Conservation (phyloP, 768 basidiomycete genomes). For the Gloeostereum incarnatum region DNA sequence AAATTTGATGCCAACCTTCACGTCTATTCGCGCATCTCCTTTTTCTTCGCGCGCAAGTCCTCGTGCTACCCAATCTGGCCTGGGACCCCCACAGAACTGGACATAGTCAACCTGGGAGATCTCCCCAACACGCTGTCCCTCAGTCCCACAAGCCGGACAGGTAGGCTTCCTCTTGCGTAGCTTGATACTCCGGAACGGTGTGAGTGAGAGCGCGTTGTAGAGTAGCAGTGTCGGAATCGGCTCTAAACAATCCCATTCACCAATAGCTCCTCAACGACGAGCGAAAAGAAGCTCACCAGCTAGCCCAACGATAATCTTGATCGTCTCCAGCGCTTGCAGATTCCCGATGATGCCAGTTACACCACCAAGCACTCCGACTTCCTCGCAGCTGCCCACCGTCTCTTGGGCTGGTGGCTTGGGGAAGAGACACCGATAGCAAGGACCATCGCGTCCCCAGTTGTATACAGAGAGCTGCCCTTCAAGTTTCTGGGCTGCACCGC, state of each 20-base stretch:
- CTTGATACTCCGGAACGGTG: constrained; percentile 78
- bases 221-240: constrained; percentile 56
- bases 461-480: constrained; percentile 78
- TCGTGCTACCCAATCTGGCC: constrained; percentile 53
- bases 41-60: constrained; percentile 39
- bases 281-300: constrained; percentile 35
- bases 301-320: constrained; percentile 66
- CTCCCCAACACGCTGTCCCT: constrained; percentile 28
- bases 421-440: constrained; percentile 93
- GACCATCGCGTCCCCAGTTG: constrained; percentile 59
- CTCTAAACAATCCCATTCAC: constrained; percentile 25
- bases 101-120: constrained; percentile 69
- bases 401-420: constrained; percentile 66
- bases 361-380: constrained; percentile 79
- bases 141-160: constrained; percentile 68
- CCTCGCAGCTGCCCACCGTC: constrained; percentile 71
- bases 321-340: constrained; percentile 81
- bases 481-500: constrained; percentile 84
- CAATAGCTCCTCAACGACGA: background rate
- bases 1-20: constrained; percentile 22
- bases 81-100: constrained; percentile 72
- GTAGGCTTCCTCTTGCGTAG: constrained; percentile 60
- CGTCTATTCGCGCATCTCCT: constrained; percentile 31
- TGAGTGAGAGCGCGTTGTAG: constrained; percentile 58
- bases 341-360: constrained; percentile 88